A percentile compares a stretch with the other conserved stretches of the same genome.
Conservation (phyloP, 768 basidiomycete species). For the Crepidotus variabilis region DNA sequence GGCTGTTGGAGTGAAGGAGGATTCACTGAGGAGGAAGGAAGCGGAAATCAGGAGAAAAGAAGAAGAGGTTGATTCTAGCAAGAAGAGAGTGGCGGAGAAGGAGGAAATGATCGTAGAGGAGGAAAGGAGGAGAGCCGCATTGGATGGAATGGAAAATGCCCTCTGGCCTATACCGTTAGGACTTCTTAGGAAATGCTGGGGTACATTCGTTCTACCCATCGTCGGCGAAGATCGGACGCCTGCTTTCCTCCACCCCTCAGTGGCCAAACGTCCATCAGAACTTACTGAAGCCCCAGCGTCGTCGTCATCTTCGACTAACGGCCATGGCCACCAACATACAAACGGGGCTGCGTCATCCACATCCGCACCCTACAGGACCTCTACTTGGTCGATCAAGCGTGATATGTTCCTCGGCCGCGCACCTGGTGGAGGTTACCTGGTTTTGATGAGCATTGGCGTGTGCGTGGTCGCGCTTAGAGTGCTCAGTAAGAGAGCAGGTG, state of each 20-base stretch:
- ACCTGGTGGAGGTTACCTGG: conserved; percentile 16
- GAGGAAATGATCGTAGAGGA: conserved; percentile 2
- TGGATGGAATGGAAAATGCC: not conserved
- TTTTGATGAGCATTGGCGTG: conserved; percentile 22
- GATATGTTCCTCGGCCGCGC: conserved; percentile 15
- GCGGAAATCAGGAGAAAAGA: conserved; percentile 5
- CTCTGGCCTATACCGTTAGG: conserved; percentile 2
- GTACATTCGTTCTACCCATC: conserved; percentile 8
- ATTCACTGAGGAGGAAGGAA: conserved; percentile 1
- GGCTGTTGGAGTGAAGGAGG: conserved; percentile 5
- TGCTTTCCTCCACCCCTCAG: conserved; percentile 1
- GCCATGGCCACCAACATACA: too few species aligned
- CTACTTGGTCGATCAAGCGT: conserved; percentile 11
- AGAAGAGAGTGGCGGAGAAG: conserved; percentile 3
- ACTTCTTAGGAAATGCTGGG: conserved; percentile 8
- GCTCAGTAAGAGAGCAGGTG: not conserved
- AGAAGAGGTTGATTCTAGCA: conserved; percentile 5
- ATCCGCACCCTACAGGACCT: not conserved
- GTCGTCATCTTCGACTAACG: not conserved
- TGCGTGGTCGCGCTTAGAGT: conserved; percentile 20
- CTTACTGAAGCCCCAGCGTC: not conserved
- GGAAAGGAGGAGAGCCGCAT: not conserved
- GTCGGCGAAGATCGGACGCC: conserved; percentile 8
- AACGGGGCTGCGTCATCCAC: not conserved
- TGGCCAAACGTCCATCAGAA: not conserved